Percentiles rank a stretch among this genome's conserved stretches.
phyloP scores from a whole-genome alignment of 2,329 filamentous ascomycete species.

The Ophiostoma ips region DNA sequence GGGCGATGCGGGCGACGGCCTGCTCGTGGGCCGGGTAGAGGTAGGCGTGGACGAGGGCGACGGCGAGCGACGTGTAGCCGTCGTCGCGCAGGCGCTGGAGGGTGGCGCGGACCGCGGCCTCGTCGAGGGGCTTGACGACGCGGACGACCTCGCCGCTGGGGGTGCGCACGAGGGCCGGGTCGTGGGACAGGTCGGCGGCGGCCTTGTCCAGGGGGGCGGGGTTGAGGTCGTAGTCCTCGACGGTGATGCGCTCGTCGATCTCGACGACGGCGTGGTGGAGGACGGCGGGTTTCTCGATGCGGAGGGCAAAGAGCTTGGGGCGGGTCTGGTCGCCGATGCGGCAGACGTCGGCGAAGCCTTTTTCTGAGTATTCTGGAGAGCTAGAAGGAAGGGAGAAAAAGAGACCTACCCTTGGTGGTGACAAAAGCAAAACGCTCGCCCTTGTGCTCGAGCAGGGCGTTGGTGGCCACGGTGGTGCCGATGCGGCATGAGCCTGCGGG shows the following conservation, averaged over 20 bases:
- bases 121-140: conserved; percentile 39
- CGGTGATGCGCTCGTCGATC: conserved; percentile 75
- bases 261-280: conserved; percentile 75
- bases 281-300: conserved; percentile 73
- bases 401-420: conserved; percentile 44
- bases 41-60: conserved; percentile 20
- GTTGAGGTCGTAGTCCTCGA: conserved; percentile 53
- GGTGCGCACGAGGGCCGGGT: conserved; percentile 23
- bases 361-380: neutral
- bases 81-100: conserved; percentile 46
- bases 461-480: conserved; percentile 91
- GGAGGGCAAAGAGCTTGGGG: conserved; percentile 81
- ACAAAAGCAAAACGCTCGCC: conserved; percentile 83
- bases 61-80: conserved; percentile 33
- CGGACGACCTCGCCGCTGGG: conserved; percentile 37
- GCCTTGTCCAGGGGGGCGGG: conserved; percentile 5
- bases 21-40: conserved; percentile 13
- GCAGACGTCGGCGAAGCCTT: conserved; percentile 73
- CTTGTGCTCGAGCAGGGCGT: conserved; percentile 79
- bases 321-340: conserved; percentile 83
- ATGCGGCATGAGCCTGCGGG: conserved; percentile 41
- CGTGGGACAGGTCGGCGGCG: conserved; percentile 8
- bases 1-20: conserved; percentile 10
- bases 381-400: neutral
- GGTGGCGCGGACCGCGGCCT: conserved; percentile 36